Evolutionary conservation across 78 protist genomes (phyloP).

Genomic region (Guillardia theta): DNA sequence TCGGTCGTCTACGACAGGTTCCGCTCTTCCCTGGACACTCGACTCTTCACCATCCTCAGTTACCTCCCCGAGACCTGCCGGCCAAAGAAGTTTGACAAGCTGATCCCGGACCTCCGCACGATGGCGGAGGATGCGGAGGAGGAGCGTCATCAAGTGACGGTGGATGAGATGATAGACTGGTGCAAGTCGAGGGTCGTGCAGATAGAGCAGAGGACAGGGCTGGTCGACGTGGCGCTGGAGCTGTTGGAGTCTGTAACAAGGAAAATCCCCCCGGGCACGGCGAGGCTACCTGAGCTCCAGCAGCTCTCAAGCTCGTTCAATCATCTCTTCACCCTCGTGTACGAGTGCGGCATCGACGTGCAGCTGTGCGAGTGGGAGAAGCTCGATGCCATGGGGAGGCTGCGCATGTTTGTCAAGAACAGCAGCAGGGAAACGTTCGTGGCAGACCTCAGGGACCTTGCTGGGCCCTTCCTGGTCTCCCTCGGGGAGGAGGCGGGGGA

Average conservation of each 20-base stretch:
- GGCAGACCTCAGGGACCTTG: not conserved
- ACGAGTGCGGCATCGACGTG: slow-evolving; percentile 19
- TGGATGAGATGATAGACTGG: not conserved
- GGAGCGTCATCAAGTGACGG: not conserved
- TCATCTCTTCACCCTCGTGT: not conserved
- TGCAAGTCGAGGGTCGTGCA: not conserved
- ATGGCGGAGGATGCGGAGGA: not conserved
- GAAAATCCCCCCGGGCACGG: not conserved
- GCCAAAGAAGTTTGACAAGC: not conserved
- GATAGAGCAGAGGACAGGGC: not conserved
- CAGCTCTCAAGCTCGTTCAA: not conserved
- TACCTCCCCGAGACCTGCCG: not conserved
- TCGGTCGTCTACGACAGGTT: not conserved
- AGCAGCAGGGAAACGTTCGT: not conserved
- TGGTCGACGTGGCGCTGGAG: slow-evolving; percentile 2
- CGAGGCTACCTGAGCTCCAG: not conserved
- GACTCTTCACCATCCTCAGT: not conserved
- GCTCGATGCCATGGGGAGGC: not conserved
- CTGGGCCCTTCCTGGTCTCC: not conserved
- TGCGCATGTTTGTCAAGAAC: not conserved
- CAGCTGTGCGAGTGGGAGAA: not conserved
- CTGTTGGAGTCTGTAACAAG: not conserved
- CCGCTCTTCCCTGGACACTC: not conserved
- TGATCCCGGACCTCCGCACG: not conserved
- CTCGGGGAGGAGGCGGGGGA: not conserved